Evolutionary conservation across 768 basidiomycete genomes (phyloP).

Genomic region (Russula sp.): DNA sequence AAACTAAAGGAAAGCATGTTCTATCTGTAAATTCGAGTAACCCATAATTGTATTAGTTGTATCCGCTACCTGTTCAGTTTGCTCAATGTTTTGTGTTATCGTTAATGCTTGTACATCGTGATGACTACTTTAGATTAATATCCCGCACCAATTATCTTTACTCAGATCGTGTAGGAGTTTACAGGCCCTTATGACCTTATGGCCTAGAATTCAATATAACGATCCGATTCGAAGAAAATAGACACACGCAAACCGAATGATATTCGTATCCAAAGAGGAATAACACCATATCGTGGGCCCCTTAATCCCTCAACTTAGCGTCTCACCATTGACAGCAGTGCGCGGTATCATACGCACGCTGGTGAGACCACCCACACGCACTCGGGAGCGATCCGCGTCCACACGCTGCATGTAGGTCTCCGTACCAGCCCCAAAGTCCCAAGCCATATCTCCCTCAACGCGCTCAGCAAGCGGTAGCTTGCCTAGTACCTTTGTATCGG

Average conservation of each 20-base stretch:
- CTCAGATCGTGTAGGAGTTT: background rate
- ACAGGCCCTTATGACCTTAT: background rate
- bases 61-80: too few species aligned
- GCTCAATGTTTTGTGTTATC: background rate
- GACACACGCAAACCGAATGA: background rate
- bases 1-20: slow-evolving; percentile 66
- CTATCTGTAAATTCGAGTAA: slow-evolving; percentile 42
- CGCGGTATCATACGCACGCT: slow-evolving; percentile 17
- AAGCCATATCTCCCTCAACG: slow-evolving; percentile 17
- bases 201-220: too few species aligned
- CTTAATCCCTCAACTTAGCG: background rate
- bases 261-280: background rate
- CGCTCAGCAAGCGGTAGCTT: slow-evolving; percentile 4
- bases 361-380: slow-evolving; percentile 15
- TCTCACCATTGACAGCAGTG: slow-evolving; percentile 2
- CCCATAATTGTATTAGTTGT: background rate
- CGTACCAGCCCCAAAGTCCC: slow-evolving; percentile 11
- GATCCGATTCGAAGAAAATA: background rate
- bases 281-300: background rate
- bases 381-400: background rate
- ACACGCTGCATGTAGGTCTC: background rate
- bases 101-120: background rate
- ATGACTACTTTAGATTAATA: background rate
- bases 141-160: background rate
- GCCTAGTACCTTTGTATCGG: background rate